Percentiles rank a stretch among this genome's conserved stretches.
Evolutionary conservation across 176 grass and related monocot species (phyloP).

Genomic region (Thinopyrum elongatum): DNA sequence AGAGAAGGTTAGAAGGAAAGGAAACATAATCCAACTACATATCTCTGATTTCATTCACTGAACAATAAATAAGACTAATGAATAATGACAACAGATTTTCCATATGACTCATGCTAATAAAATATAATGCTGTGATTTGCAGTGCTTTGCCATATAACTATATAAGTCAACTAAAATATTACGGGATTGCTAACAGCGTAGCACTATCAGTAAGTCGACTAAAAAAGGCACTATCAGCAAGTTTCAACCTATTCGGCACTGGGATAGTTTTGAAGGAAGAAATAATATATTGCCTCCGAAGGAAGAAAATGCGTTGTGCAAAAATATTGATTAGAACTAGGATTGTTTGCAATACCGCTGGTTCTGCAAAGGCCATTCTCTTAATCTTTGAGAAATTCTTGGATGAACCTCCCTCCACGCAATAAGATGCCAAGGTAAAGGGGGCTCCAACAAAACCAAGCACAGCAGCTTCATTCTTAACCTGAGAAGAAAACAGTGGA

Average conservation of each 20-base stretch:
- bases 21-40: neutral
- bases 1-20: neutral
- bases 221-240: slow-evolving; percentile 23
- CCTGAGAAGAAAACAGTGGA: slow-evolving; percentile 49
- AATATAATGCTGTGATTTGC: neutral
- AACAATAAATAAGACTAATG: neutral
- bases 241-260: neutral
- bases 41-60: neutral
- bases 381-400: slow-evolving; percentile 98
- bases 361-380: slow-evolving; percentile 91
- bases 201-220: neutral
- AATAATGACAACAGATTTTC: neutral
- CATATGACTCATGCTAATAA: neutral
- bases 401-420: slow-evolving; percentile 98
- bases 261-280: neutral
- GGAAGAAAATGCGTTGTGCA: slow-evolving; percentile 18
- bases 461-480: slow-evolving; percentile 93
- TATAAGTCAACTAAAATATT: neutral
- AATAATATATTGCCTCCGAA: neutral
- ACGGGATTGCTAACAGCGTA: slow-evolving; percentile 12
- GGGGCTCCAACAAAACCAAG: slow-evolving; percentile 98
- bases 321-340: neutral
- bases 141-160: neutral
- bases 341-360: slow-evolving; percentile 51
- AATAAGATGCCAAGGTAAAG: slow-evolving; percentile 96